Percentiles rank a stretch among this genome's conserved stretches.
These are phyloP conservation scores for Rhizophagus clarus DNA, from an alignment of 192 early-diverging fungal genomes.

Conservation along the genomic window DNA sequence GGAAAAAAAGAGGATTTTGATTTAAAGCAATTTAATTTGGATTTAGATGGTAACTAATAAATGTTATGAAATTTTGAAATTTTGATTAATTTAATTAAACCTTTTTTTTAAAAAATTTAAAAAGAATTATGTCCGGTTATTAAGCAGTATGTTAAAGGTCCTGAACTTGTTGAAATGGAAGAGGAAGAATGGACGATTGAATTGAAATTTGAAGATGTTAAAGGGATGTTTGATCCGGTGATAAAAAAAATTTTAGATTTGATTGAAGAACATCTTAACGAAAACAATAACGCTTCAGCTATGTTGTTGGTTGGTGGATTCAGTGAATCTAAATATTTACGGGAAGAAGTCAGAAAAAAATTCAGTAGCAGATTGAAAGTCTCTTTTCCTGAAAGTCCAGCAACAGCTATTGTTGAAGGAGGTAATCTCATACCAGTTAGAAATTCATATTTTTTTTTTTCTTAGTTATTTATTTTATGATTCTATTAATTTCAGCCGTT, in stretches of 20 bases:
- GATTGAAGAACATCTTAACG: slow-evolving; percentile 55
- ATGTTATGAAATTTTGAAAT: too few species aligned
- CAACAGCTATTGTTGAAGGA: slow-evolving; percentile 54
- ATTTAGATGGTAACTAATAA: not conserved
- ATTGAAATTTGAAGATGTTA: not conserved
- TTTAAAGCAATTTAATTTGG: not conserved
- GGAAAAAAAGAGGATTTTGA: not conserved
- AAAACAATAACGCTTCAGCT: slow-evolving; percentile 43
- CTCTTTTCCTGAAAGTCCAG: slow-evolving; percentile 50
- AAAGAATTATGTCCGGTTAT: not conserved
- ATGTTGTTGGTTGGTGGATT: slow-evolving; percentile 63
- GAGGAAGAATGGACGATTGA: slow-evolving; percentile 15
- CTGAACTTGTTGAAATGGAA: not conserved
- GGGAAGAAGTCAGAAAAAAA: slow-evolving; percentile 48
- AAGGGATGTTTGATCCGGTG: slow-evolving; percentile 54
- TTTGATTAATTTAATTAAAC: too few species aligned
- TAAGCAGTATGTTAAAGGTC: not conserved
- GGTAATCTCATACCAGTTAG: too few species aligned
- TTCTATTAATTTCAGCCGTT: slow-evolving; percentile 43
- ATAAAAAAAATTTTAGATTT: slow-evolving; percentile 53
- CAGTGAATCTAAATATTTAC: slow-evolving; percentile 57
- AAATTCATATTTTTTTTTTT: too few species aligned
- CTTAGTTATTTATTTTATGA: too few species aligned
- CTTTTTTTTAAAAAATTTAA: too few species aligned
- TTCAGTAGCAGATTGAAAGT: slow-evolving; percentile 44